These are phyloP conservation scores for Lasiodiplodia gonubiensis DNA, from an alignment of 2,329 filamentous ascomycete species.

Conservation along the genomic window DNA sequence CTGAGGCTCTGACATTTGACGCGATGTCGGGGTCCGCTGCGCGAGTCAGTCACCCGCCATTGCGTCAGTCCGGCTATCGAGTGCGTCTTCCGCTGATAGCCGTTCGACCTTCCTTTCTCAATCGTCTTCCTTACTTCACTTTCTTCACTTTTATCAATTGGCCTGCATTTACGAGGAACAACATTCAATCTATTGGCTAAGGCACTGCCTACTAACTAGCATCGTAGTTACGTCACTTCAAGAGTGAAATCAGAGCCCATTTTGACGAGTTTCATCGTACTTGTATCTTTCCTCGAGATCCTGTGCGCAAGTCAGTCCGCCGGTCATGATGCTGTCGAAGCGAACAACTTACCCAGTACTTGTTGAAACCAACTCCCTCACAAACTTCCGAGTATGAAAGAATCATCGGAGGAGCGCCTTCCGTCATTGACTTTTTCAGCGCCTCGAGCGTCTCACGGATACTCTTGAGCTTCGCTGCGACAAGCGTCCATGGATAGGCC, in stretches of 20 bases:
- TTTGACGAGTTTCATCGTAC: conserved; percentile 30
- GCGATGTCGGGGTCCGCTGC: background rate
- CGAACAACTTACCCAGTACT: conserved; percentile 32
- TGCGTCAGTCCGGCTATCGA: background rate
- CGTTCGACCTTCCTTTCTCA: background rate
- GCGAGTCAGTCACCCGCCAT: conserved; percentile 9
- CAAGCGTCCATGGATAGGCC: conserved; percentile 54
- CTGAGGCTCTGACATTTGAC: conserved; percentile 12
- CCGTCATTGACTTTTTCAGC: conserved; percentile 51
- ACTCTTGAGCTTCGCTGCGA: conserved; percentile 52
- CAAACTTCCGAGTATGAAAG: conserved; percentile 53
- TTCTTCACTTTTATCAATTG: background rate
- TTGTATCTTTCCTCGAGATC: conserved; percentile 35
- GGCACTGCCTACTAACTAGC: background rate
- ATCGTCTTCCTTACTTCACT: background rate
- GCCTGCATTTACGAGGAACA: background rate
- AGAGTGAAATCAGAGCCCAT: background rate
- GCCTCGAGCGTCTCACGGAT: conserved; percentile 47
- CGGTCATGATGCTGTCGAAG: too few species aligned
- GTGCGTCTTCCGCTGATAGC: background rate
- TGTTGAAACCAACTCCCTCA: conserved; percentile 50
- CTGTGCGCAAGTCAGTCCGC: conserved; percentile 40
- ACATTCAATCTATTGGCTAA: background rate
- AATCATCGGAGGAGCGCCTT: conserved; percentile 52
- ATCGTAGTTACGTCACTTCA: background rate